Percentiles rank a stretch among this genome's conserved stretches.
These are phyloP conservation scores for Coemansia sp. DNA, from an alignment of 192 early-diverging fungal species.

Conservation along the genomic window DNA sequence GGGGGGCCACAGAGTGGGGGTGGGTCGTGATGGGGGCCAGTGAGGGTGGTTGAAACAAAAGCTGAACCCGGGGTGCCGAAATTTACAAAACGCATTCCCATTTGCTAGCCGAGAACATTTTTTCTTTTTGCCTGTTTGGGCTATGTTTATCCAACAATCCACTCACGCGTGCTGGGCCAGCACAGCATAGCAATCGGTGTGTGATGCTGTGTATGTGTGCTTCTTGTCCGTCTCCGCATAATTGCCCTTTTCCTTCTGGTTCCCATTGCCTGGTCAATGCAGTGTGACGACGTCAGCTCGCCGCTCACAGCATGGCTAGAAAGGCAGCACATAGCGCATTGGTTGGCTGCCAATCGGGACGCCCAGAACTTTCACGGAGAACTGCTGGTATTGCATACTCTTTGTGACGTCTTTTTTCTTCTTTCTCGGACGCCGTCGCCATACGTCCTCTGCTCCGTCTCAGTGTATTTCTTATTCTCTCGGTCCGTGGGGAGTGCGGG, in stretches of 20 bases:
- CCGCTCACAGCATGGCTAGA: too few relatives aligned
- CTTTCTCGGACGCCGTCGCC: background rate
- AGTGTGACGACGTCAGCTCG: constrained; percentile 1
- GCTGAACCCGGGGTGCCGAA: constrained; percentile 22
- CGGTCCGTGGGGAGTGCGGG: too few relatives aligned
- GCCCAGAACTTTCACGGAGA: too few relatives aligned
- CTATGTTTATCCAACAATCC: constrained; percentile 1
- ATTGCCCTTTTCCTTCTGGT: background rate
- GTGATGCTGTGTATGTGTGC: too few relatives aligned
- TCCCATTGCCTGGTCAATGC: constrained; percentile 1
- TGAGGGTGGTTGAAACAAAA: constrained; percentile 43
- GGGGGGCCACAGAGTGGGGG: constrained; percentile 3
- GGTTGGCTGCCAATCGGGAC: too few relatives aligned
- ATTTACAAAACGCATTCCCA: background rate
- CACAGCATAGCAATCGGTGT: too few relatives aligned
- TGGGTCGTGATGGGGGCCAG: constrained; percentile 19
- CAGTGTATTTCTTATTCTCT: background rate
- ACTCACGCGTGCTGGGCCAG: background rate
- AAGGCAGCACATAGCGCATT: too few relatives aligned
- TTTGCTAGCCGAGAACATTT: constrained; percentile 1
- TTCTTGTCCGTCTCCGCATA: constrained; percentile 1
- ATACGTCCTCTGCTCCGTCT: background rate
- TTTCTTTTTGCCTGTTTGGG: constrained; percentile 5
- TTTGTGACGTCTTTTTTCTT: background rate
- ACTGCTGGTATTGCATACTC: background rate